These are phyloP conservation scores for Mycena citricolor DNA, from an alignment of 1,284 basidiomycete species.

Conservation along the genomic window DNA sequence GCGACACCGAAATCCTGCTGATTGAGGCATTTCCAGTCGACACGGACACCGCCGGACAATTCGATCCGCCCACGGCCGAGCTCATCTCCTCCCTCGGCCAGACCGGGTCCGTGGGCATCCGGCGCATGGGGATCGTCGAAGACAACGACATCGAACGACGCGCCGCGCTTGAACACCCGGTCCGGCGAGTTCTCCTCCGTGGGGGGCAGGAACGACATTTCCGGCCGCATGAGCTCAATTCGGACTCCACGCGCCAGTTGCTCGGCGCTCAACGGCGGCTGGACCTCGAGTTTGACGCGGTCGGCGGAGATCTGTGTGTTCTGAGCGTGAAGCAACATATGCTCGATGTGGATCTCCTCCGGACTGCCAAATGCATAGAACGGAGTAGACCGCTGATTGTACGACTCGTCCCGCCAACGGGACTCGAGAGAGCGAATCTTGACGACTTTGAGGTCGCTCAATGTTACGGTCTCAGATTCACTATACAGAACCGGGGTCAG, in stretches of 20 bases:
- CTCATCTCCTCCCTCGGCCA: too few relatives aligned
- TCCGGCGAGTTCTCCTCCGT: slow-evolving; percentile 12
- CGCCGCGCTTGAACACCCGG: slow-evolving; percentile 28
- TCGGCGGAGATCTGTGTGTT: slow-evolving; percentile 41
- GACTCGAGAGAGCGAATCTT: slow-evolving; percentile 30
- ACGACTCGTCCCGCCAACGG: slow-evolving; percentile 29
- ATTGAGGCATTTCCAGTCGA: too few relatives aligned
- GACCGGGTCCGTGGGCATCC: slow-evolving; percentile 24
- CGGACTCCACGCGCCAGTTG: slow-evolving; percentile 28
- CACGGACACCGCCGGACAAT: too few relatives aligned
- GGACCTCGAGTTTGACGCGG: slow-evolving; percentile 24
- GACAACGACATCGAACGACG: slow-evolving; percentile 23
- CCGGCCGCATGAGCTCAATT: slow-evolving; percentile 11
- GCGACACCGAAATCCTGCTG: too few relatives aligned
- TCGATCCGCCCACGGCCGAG: too few relatives aligned
- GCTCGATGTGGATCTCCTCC: slow-evolving; percentile 38
- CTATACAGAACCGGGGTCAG: too few relatives aligned
- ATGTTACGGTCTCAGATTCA: too few relatives aligned
- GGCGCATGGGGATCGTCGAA: slow-evolving; percentile 23
- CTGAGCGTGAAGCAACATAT: slow-evolving; percentile 37
- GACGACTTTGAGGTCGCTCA: slow-evolving; percentile 30
- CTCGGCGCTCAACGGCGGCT: too few relatives aligned
- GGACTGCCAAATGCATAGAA: slow-evolving; percentile 43
- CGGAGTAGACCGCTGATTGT: slow-evolving; percentile 34
- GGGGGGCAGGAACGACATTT: slow-evolving; percentile 33